Evolutionary conservation across 306 rosid species (phyloP), one percentile per base, ranked within the genome.

Genomic region (Castanospermum australe): DNA sequence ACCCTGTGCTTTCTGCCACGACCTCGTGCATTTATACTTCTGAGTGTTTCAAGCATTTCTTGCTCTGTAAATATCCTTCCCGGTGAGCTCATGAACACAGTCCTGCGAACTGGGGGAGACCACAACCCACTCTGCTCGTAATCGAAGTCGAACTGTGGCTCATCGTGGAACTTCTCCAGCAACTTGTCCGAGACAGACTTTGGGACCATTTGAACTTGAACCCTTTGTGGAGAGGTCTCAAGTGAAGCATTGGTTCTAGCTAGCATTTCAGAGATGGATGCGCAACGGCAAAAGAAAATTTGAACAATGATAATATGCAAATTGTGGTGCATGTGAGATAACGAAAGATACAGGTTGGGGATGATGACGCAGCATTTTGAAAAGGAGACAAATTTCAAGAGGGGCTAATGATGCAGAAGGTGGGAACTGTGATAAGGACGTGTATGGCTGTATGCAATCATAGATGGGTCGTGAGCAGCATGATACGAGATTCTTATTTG

Each of bases 111-210:
- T 0, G 88, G 98, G 42, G 98, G 98, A 84, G 98, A 93, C 98
- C 98, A 93, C 57, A 93, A 33, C 9, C 90, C 98, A 79, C 98
- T 93, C 75, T 89, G 80, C 71, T 88, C 93, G 74, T 90, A 91
- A 81, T 91, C 94, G 28, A 90, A 91, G 73, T 82, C 93, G 13
- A 87, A 89, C 42, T 81, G 79, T 7, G 91, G 66, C 14, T 74
- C 88, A 47, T 93, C 98, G n/a, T 80, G 83, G 84, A 90, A 93
- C 67, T 93, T 93, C 22, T 78, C 81, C 5, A 90, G 82, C 75
- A 93, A 73, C 45, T 85, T 81, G 30, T 93, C 97, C 2, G 97
- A 91, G 3, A 87, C 84, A 14, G 85, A 76, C 56, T 77, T 90
- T 4, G 93, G 55, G 21, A 93, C 97, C 35, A 79, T 32, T 70